Conservation (phyloP, 2,329 filamentous ascomycete genomes). For the Trichoderma sp. region DNA sequence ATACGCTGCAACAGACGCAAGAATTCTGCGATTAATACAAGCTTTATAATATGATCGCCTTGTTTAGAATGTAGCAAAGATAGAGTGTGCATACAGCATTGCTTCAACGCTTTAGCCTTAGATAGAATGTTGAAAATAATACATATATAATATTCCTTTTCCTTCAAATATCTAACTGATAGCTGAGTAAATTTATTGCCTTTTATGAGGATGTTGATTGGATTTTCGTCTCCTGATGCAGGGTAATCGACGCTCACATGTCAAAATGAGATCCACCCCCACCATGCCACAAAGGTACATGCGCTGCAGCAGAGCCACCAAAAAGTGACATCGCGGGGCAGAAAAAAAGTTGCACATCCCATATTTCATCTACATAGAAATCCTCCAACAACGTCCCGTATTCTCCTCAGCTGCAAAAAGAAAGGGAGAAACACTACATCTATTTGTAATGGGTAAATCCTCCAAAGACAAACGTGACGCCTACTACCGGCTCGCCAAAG, state of each 20-base stretch:
- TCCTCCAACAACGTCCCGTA: neutral
- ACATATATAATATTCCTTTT: neutral
- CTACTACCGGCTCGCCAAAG: slow-evolving; percentile 96
- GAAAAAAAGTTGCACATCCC: slow-evolving; percentile 9
- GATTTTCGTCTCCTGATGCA: neutral
- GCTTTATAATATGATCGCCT: neutral
- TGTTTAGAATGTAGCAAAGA: neutral
- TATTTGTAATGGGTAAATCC: slow-evolving; percentile 77
- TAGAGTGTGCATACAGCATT: neutral
- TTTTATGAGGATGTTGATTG: neutral
- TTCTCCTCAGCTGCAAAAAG: neutral
- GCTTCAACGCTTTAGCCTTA: too few species aligned
- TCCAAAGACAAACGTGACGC: slow-evolving; percentile 98
- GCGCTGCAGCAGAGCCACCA: neutral
- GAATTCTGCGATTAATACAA: neutral
- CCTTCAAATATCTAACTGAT: neutral
- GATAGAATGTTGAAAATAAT: neutral
- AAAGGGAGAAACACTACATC: neutral
- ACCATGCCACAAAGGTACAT: neutral
- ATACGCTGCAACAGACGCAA: neutral
- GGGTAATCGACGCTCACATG: neutral
- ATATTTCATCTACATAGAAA: neutral
- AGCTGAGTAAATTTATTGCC: too few species aligned
- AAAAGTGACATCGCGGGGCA: slow-evolving; percentile 18
- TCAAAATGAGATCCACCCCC: neutral